A percentile compares a stretch with the other conserved stretches of the same genome.
Evolutionary conservation across 805 yeast species (phyloP).

Genomic region (Myxozyma monticola): DNA sequence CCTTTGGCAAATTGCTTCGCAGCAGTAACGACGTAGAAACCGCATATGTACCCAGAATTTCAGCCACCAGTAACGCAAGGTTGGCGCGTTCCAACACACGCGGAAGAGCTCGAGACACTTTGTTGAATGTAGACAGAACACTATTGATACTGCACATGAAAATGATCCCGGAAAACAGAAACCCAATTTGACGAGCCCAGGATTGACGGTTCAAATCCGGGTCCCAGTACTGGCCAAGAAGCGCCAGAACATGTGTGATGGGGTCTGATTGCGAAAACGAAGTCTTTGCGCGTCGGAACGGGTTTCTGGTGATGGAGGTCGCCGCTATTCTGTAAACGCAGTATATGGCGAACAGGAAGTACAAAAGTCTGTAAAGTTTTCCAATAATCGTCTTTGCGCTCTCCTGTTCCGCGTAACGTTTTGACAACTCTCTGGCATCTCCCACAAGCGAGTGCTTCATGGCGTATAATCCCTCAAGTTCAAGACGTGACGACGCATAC

Average conservation of each 20-base stretch:
- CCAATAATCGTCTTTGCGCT: constrained; percentile 39
- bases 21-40: constrained; percentile 44
- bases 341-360: constrained; percentile 41
- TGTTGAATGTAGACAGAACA: constrained; percentile 40
- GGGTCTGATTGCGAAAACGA: constrained; percentile 33
- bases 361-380: constrained; percentile 32
- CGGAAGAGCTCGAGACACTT: constrained; percentile 38
- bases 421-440: constrained; percentile 36
- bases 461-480: constrained; percentile 39
- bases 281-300: constrained; percentile 26
- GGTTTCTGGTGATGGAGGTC: constrained; percentile 37
- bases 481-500: constrained; percentile 31
- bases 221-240: constrained; percentile 30
- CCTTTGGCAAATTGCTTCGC: constrained; percentile 43
- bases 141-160: constrained; percentile 42
- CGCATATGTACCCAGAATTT: constrained; percentile 43
- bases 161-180: constrained; percentile 42
- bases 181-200: constrained; percentile 45
- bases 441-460: constrained; percentile 38
- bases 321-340: constrained; percentile 45
- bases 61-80: constrained; percentile 38
- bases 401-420: constrained; percentile 34
- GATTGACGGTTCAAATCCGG: constrained; percentile 37
- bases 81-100: constrained; percentile 30
- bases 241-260: constrained; percentile 30